These are phyloP conservation scores for Adenanthera pavonina DNA, from an alignment of 306 rosid genomes.

Conservation along the genomic window DNA sequence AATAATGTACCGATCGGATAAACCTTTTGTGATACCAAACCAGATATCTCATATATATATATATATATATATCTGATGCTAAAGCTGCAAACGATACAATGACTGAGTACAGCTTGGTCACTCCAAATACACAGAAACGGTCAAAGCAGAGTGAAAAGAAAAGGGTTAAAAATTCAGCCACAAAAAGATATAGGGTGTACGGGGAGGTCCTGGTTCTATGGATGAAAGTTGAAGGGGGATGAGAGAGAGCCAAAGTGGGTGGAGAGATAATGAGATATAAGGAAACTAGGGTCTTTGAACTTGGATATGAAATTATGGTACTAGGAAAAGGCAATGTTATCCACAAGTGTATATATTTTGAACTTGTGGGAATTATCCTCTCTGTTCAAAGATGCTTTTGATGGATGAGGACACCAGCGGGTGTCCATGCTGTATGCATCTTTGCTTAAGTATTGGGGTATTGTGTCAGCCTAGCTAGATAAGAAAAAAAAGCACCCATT, in stretches of 20 bases:
- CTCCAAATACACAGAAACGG: background rate
- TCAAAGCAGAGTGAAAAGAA: background rate
- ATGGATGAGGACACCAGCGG: slow-evolving; percentile 35
- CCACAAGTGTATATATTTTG: slow-evolving; percentile 23
- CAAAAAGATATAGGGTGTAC: background rate
- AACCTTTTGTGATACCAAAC: slow-evolving; percentile 15
- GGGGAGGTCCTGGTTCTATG: slow-evolving; percentile 34
- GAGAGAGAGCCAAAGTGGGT: background rate
- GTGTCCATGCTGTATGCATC: slow-evolving; percentile 37
- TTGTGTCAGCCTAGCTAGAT: slow-evolving; percentile 32
- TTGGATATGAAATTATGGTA: slow-evolving; percentile 23
- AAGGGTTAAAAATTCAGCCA: background rate
- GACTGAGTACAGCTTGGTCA: slow-evolving; percentile 1
- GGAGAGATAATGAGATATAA: background rate
- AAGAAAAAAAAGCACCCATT: slow-evolving; percentile 3
- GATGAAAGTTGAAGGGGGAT: slow-evolving; percentile 24
- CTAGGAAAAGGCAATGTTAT: slow-evolving; percentile 43
- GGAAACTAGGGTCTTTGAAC: slow-evolving; percentile 17
- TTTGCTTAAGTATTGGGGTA: slow-evolving; percentile 28
- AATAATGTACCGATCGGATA: slow-evolving; percentile 34
- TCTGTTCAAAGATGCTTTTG: slow-evolving; percentile 50
- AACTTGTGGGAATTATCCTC: slow-evolving; percentile 18
- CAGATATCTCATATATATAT: background rate
- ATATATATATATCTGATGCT: background rate
- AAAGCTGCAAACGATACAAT: background rate